These are phyloP conservation scores for Scutellaria baicalensis DNA, from an alignment of 257 asterid genomes.

Conservation along the genomic window DNA sequence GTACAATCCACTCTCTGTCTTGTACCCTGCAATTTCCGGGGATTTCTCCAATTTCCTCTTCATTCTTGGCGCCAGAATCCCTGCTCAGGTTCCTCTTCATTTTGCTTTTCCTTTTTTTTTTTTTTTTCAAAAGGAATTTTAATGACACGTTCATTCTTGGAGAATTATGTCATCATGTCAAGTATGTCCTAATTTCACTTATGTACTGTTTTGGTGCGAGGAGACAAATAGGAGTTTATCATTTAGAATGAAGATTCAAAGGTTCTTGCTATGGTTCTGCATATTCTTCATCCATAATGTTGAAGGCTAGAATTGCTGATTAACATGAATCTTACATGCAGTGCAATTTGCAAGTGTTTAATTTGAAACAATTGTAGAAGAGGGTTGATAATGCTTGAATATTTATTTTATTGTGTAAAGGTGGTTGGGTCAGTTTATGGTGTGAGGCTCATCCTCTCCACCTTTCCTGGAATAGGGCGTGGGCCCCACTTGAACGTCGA, in stretches of 20 bases:
- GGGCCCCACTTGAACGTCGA: constrained; percentile 67
- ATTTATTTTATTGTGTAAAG: constrained; percentile 21
- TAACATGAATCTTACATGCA: too few relatives aligned
- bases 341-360: too few relatives aligned
- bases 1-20: constrained; percentile 72
- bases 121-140: neutral
- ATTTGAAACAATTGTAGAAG: too few relatives aligned
- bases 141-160: too few relatives aligned
- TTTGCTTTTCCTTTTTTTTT: constrained; percentile 2
- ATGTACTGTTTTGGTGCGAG: too few relatives aligned
- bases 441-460: constrained; percentile 47
- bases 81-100: constrained; percentile 29
- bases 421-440: constrained; percentile 74
- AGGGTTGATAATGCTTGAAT: too few relatives aligned
- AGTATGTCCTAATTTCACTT: neutral
- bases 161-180: neutral
- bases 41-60: constrained; percentile 45
- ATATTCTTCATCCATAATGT: neutral
- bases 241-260: neutral
- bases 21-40: constrained; percentile 63
- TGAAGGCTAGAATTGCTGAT: too few relatives aligned
- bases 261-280: neutral
- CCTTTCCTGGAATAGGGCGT: constrained; percentile 56
- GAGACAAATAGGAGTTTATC: neutral
- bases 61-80: constrained; percentile 36